Conservation (phyloP, 202 grass and related monocot genomes). For the Carex arenaria region DNA sequence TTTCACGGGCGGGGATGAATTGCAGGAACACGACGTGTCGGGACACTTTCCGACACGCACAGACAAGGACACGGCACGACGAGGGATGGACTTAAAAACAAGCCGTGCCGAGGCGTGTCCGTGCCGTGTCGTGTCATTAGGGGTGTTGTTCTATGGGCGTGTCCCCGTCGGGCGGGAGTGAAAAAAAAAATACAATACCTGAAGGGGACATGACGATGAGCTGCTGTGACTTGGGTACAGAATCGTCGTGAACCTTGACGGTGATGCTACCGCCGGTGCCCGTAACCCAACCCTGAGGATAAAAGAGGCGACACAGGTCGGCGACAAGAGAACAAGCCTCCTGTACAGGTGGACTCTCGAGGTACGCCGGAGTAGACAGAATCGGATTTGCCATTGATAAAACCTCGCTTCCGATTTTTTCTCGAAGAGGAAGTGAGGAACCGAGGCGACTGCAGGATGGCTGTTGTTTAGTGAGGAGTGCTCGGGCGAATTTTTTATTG, state of each 20-base stretch:
- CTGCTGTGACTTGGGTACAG: slow-evolving; percentile 50
- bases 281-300: slow-evolving; percentile 81
- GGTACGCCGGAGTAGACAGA: slow-evolving; percentile 45
- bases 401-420: background rate
- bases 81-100: too few species aligned
- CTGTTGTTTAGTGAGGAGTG: background rate
- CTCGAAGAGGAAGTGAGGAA: background rate
- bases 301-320: slow-evolving; percentile 87
- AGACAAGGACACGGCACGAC: too few species aligned
- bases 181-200: slow-evolving; percentile 24
- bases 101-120: too few species aligned
- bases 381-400: slow-evolving; percentile 10
- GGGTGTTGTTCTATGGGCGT: too few species aligned
- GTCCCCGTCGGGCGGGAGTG: too few species aligned
- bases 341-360: slow-evolving; percentile 41
- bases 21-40: too few species aligned
- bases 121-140: too few species aligned
- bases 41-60: too few species aligned
- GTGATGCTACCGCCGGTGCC: slow-evolving; percentile 97
- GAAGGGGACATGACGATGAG: slow-evolving; percentile 97
- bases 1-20: background rate
- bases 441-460: too few species aligned
- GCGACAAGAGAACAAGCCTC: slow-evolving; percentile 77
- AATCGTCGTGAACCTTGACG: slow-evolving; percentile 81
- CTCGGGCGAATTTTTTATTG: background rate